Conservation (phyloP, 176 grass and related monocot genomes). For the Oryza glaberrima region DNA sequence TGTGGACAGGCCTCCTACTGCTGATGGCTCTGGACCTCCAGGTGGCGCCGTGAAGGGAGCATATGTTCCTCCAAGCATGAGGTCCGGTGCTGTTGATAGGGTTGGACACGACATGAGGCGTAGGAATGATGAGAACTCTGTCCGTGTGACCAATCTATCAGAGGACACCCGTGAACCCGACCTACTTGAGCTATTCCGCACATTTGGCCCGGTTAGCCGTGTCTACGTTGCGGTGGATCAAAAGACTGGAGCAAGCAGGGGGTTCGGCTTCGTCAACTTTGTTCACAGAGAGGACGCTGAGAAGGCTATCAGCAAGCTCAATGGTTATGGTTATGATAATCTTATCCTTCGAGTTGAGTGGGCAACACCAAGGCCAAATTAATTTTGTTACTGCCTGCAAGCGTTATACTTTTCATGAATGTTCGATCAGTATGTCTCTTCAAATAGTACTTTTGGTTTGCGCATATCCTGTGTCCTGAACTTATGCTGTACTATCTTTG, state of each 20-base stretch:
- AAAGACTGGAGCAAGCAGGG: conserved; percentile 73
- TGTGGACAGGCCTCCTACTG: conserved; percentile 59
- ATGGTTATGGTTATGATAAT: conserved; percentile 93
- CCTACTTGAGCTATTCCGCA: conserved; percentile 66
- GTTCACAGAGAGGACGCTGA: conserved; percentile 80
- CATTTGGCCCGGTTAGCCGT: conserved; percentile 78
- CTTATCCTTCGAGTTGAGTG: conserved; percentile 83
- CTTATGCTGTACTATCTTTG: conserved; percentile 9
- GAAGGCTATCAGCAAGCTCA: conserved; percentile 87
- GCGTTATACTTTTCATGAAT: background rate
- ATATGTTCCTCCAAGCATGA: conserved; percentile 86
- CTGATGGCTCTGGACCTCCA: conserved; percentile 42
- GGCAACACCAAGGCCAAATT: conserved; percentile 85
- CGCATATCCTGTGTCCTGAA: background rate
- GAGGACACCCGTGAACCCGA: conserved; percentile 82
- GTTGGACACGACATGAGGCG: conserved; percentile 61
- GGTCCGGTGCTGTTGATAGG: conserved; percentile 58
- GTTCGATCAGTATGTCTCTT: background rate
- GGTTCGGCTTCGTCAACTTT: conserved; percentile 80
- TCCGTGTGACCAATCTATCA: conserved; percentile 85
- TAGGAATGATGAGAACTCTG: conserved; percentile 83
- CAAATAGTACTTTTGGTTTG: conserved; percentile 5
- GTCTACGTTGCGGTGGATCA: conserved; percentile 83
- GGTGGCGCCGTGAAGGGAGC: conserved; percentile 57
- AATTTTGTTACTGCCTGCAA: conserved; percentile 18